Evolutionary conservation across 805 yeast genomes (phyloP).

Genomic region (Pichia deserticola): DNA sequence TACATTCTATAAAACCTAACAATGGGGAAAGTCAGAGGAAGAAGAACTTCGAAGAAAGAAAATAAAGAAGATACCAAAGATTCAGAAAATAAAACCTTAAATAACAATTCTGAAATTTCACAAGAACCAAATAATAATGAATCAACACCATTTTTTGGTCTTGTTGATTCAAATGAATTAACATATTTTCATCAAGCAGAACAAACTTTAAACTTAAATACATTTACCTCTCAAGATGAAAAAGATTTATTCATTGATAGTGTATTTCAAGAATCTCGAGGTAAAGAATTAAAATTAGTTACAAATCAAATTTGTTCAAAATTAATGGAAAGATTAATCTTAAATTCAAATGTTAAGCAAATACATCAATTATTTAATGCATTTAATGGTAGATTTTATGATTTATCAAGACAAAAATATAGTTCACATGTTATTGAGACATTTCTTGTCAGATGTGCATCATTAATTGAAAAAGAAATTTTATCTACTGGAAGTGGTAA

Average conservation of each 20-base stretch:
- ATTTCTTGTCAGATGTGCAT: slow-evolving; percentile 64
- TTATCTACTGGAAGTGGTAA: slow-evolving; percentile 36
- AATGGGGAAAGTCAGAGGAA: slow-evolving; percentile 29
- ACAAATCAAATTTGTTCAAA: slow-evolving; percentile 95
- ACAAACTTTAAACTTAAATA: slow-evolving; percentile 70
- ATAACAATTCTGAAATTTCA: no score
- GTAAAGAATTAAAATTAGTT: slow-evolving; percentile 85
- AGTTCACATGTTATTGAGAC: slow-evolving; percentile 94
- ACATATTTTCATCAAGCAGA: slow-evolving; percentile 94
- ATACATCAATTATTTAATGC: slow-evolving; percentile 56
- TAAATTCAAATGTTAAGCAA: slow-evolving; percentile 57
- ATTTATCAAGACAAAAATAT: slow-evolving; percentile 77
- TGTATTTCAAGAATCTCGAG: slow-evolving; percentile 77
- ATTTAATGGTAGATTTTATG: slow-evolving; percentile 68
- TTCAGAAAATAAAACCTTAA: not conserved
- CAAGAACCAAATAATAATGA: slow-evolving; percentile 7
- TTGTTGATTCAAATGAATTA: slow-evolving; percentile 74
- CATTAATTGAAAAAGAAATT: slow-evolving; percentile 67
- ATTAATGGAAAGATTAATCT: slow-evolving; percentile 77
- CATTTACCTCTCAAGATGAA: slow-evolving; percentile 70
- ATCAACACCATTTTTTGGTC: slow-evolving; percentile 63
- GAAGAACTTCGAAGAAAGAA: slow-evolving; percentile 21
- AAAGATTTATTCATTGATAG: slow-evolving; percentile 63
- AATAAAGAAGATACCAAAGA: slow-evolving; percentile 8
- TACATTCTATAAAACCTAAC: not conserved